Evolutionary conservation across 768 basidiomycete species (phyloP), one percentile per base, ranked within the genome.

Genomic region (Infundibulicybe gibba): DNA sequence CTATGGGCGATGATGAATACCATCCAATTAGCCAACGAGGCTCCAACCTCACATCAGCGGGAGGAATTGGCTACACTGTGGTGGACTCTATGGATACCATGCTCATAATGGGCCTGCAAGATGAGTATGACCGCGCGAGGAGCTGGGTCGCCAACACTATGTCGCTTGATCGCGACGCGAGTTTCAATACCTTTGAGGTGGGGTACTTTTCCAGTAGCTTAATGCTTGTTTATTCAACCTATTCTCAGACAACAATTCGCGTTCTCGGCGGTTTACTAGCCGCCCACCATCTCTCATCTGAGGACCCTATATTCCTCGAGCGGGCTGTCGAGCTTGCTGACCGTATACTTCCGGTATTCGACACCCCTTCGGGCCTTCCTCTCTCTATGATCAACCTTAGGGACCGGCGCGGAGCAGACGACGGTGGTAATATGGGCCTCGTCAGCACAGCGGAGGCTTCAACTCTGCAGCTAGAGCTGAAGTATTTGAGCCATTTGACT

Each of bases 141-240:
- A 60, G 77, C 34, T 98, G 94, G 94, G 76, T 94, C 9, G 75
- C 71, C 16, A 70, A 75, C 11, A 69, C 79, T 21, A 68, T 97
- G 47, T 68, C 74, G 6, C 92, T 95, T 54, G 88, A 94, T 15
- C 74, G 81, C 14, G 85, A 93, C 56, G 90, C 73, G 32, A 65
- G 75, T 25, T 90, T 88, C 62, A 97, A 85, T 62, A 93, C 90
- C 0, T 98, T 98, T 56, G 94, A 97, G 76, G 93, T 90, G 51
- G 37, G 81, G 50, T 10, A 4, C 50, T 33, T 31, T 21, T 47
- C n/a, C 41, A 14, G 16, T 3, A 38, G 12, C 33, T n/a, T 42
- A 37, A 20, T 11, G 12, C 6, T 37, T 40, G 43, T n/a, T 33
- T 15, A n/a, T 15, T 37, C 43, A 30, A 39, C 6, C 15, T 34